phyloP scores from a whole-genome alignment of 495 filamentous ascomycete genomes.

The Daldinia caldariorum region DNA sequence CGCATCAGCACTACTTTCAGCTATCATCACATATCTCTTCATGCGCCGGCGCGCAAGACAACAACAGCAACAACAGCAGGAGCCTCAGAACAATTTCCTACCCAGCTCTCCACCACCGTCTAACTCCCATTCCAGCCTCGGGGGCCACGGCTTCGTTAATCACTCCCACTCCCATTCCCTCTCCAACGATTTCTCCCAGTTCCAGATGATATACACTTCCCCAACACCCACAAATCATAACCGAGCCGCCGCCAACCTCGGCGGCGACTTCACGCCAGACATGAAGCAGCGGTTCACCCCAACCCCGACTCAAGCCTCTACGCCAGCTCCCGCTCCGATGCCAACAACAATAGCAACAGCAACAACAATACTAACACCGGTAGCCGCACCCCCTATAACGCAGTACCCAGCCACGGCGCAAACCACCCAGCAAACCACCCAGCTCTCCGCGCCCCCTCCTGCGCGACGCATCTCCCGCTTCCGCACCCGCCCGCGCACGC shows the following conservation, averaged over 20 bases:
- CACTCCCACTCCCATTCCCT: constrained; percentile 4
- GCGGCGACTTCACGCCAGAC: constrained; percentile 7
- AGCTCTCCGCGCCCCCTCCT: neutral
- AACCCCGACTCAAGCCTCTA: neutral
- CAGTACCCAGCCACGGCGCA: neutral
- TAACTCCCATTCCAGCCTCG: neutral
- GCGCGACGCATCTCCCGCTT: constrained; percentile 9
- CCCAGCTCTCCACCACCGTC: constrained; percentile 2
- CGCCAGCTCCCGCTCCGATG: neutral
- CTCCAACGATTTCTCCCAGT: neutral
- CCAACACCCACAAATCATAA: neutral
- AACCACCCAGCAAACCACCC: constrained; percentile 1
- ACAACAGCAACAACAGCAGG: constrained; percentile 7
- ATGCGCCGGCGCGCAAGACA: constrained; percentile 32
- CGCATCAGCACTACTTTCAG: constrained; percentile 32
- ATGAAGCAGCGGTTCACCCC: constrained; percentile 2
- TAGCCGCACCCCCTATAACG: neutral
- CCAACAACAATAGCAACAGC: neutral
- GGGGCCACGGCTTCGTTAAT: neutral
- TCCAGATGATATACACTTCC: constrained; percentile 18
- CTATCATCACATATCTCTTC: constrained; percentile 36
- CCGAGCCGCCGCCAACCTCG: neutral
- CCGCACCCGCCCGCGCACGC: constrained; percentile 19
- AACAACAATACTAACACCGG: neutral
- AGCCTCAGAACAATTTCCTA: neutral